Evolutionary conservation across 257 asterid genomes (phyloP), one percentile per base, ranked within the genome.

Genomic region (Avicennia marina): DNA sequence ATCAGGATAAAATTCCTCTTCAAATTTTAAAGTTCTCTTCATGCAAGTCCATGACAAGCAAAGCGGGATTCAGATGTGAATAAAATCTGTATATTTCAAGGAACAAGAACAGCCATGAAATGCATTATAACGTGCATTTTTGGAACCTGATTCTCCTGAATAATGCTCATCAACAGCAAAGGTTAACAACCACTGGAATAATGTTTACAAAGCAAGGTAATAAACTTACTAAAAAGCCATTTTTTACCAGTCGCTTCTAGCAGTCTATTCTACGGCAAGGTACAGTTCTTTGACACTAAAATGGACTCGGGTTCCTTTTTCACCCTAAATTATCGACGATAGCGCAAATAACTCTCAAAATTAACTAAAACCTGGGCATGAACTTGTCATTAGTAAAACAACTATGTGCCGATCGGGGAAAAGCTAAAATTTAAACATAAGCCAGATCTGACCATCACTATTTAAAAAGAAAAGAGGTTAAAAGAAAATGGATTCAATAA

Each of bases 211-310:
- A n/a, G n/a, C n/a, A n/a, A n/a, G n/a, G n/a, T n/a, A n/a, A n/a
- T n/a, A n/a, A n/a, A n/a, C n/a, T n/a, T n/a, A n/a, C n/a, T n/a
- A n/a, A n/a, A n/a, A n/a, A 43, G 52, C 26, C 4, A 56, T 40
- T 32, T 2, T 11, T 8, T 36, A 5, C 12, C 41, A 36, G 3
- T 39, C 18, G 41, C 56, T 44, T 53, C 58, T 36, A 42, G 18
- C 55, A 40, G 38, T 9, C 51, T 51, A 36, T 39, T 9, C 20
- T 19, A 34, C 27, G 45, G 46, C 27, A 31, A 29, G 27, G 29
- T 39, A 16, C 11, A 44, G 21, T 31, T 54, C 63, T n/a, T n/a
- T 44, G 33, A 50, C 9, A 17, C 34, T 49, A 62, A 68, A 69
- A 40, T 1, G 48, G 7, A n/a, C n/a, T n/a, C n/a, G n/a, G n/a